Base-by-base conservation (phyloP, 805 yeast genomes). In the Candida ulmi region DNA sequence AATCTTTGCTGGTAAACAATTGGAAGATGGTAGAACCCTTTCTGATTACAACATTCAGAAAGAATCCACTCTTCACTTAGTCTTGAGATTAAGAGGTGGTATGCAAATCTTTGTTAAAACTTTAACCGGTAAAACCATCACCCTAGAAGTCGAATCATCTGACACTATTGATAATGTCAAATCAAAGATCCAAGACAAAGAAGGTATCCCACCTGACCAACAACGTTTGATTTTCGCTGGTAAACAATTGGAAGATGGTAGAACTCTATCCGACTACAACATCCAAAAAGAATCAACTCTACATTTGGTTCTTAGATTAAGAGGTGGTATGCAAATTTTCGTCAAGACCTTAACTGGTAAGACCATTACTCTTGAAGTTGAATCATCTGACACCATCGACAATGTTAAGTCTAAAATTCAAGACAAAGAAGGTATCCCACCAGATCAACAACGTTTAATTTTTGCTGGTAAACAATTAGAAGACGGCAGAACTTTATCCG, bases 131-230 rank as follows among this genome's bases (percentile, higher is more conserved):
- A 90, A 90, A 83, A 82, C 97, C 64, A 90, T 91, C 72, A 88
- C 96, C 49, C 74, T 86, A 46, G 95, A 88, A 72, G 96, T 87
- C 47, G 96, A 88, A 69, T 87, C 96, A 40, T 85, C 95, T 35
- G 96, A 88, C 73, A 87, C 96, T 43, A 87, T 88, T 60, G 96
- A 88, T 71, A 86, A 86, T 53, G 96, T 88, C 62, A 88, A 86
- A 71, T 74, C 90, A 15, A 88, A 88, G 82, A 88, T 88, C 69
- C 95, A 88, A 74, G 95, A 90, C 80, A 88, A 90, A 80, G 97
- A 90, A 72, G 97, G 97, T 66, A 90, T 90, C 58, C 97, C 97
- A 69, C 97, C 97, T 63, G 97, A 90, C 74, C 97, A 91, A 72
- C 95, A 88, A 71, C 80, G 95, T 72, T 74, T 87, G 59, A 87